Conservation (phyloP, 129 eudicot genomes). For the Pulicaria dysenterica region DNA sequence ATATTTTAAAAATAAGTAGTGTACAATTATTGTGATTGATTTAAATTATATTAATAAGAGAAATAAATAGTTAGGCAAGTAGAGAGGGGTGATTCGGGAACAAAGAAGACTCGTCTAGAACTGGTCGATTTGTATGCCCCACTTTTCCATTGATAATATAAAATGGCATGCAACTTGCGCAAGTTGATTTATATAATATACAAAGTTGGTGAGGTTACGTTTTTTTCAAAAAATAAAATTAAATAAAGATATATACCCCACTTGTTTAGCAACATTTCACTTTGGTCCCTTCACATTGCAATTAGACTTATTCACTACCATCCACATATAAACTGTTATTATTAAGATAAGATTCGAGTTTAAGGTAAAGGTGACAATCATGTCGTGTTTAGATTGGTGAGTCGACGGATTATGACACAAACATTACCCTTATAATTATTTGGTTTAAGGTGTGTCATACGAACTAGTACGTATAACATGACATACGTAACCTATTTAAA, state of each 20-base stretch:
- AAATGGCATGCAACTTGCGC: constrained; percentile 41
- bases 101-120: constrained; percentile 36
- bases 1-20: not conserved
- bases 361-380: not conserved
- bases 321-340: not conserved
- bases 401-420: too few relatives aligned
- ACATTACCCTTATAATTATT: too few relatives aligned
- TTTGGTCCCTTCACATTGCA: not conserved
- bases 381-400: too few relatives aligned
- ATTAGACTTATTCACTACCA: not conserved
- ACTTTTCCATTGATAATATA: constrained; percentile 35
- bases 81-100: constrained; percentile 36
- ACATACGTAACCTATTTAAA: too few relatives aligned
- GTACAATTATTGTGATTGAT: constrained; percentile 23
- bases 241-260: not conserved
- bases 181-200: constrained; percentile 21
- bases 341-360: not conserved
- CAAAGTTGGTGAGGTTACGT: constrained; percentile 33
- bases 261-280: constrained; percentile 7
- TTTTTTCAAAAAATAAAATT: not conserved
- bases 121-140: constrained; percentile 29
- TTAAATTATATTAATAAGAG: constrained; percentile 6
- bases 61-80: constrained; percentile 28
- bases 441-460: too few relatives aligned
- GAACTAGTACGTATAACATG: too few relatives aligned